A percentile compares a stretch with the other conserved stretches of the same genome.
Conservation (phyloP, 2,329 filamentous ascomycete species). For the Nemania sp. region DNA sequence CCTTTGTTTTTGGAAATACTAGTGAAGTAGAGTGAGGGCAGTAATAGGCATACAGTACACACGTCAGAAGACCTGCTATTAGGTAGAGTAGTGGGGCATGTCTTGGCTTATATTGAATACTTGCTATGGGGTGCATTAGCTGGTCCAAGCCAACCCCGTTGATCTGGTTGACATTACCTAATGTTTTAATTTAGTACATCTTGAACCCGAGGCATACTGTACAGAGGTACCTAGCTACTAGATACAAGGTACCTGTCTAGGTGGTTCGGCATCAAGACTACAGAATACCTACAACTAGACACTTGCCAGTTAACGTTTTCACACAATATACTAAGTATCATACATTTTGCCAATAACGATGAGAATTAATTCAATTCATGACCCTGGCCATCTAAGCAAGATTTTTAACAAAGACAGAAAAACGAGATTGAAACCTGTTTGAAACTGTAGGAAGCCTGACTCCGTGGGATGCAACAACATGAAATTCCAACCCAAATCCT, state of each 20-base stretch:
- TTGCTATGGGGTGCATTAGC: constrained; percentile 38
- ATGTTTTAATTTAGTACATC: too few species aligned
- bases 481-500: constrained; percentile 21
- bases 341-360: background rate
- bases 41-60: constrained; percentile 33
- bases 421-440: constrained; percentile 9
- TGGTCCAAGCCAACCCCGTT: constrained; percentile 13
- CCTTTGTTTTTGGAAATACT: constrained; percentile 4
- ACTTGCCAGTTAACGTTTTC: background rate
- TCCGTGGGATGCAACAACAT: constrained; percentile 37
- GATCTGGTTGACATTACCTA: constrained; percentile 12
- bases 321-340: background rate
- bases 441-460: constrained; percentile 32
- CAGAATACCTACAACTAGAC: background rate
- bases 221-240: background rate
- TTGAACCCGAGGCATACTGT: too few species aligned
- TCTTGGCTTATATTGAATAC: constrained; percentile 32
- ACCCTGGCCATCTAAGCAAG: background rate
- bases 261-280: too few species aligned
- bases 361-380: constrained; percentile 7
- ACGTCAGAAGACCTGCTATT: constrained; percentile 27
- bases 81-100: constrained; percentile 19
- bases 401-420: background rate
- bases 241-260: too few species aligned
- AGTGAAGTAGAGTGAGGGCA: constrained; percentile 34